Conservation (phyloP, 2,329 filamentous ascomycete genomes). For the Colletotrichum acutatum region DNA sequence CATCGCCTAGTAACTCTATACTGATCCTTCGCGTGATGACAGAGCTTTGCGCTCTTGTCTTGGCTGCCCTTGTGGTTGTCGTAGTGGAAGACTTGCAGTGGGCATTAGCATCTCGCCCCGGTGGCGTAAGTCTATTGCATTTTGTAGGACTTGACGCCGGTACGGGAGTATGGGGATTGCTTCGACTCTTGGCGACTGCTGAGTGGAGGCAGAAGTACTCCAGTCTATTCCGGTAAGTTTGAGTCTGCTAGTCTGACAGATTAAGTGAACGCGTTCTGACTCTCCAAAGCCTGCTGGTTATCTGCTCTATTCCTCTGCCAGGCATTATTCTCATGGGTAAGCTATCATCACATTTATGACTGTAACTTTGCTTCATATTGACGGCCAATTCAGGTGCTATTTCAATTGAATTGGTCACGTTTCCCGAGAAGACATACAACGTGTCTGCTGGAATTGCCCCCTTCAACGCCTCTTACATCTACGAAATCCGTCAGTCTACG, state of each 20-base stretch:
- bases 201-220: conserved; percentile 32
- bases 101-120: conserved; percentile 29
- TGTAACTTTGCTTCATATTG: background rate
- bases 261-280: background rate
- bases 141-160: conserved; percentile 30
- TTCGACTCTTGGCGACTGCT: conserved; percentile 23
- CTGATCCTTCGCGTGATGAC: conserved; percentile 26
- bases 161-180: conserved; percentile 25
- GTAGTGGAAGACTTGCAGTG: conserved; percentile 31
- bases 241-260: background rate
- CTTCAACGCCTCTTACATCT: conserved; percentile 28
- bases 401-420: conserved; percentile 25
- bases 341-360: background rate
- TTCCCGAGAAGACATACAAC: conserved; percentile 26
- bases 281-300: conserved; percentile 10
- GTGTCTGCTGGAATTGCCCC: conserved; percentile 24
- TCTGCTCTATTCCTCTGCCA: conserved; percentile 25
- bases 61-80: conserved; percentile 22
- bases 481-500: conserved; percentile 2
- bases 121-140: conserved; percentile 20
- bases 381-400: background rate
- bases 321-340: conserved; percentile 31
- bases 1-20: conserved; percentile 21
- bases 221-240: conserved; percentile 24
- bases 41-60: conserved; percentile 15